Conservation (phyloP, 148 eudicot species). For the Nepenthes mirabilis region DNA sequence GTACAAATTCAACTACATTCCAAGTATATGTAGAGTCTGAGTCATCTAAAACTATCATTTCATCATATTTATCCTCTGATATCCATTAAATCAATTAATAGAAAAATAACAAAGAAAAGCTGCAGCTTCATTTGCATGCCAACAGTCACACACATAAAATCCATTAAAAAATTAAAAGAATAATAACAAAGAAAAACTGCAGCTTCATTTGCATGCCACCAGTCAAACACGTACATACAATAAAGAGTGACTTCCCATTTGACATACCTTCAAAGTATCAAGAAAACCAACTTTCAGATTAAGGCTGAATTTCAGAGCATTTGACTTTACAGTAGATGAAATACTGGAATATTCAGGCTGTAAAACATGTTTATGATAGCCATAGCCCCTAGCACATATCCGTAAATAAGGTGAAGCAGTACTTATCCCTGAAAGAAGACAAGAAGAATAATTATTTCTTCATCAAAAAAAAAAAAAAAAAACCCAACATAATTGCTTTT, state of each 20-base stretch:
- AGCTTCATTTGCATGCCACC: background rate
- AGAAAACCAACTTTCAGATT: constrained; percentile 21
- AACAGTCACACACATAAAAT: background rate
- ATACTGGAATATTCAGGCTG: constrained; percentile 2
- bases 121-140: background rate
- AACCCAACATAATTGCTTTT: too few relatives aligned
- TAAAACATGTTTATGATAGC: background rate
- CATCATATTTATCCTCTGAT: too few relatives aligned
- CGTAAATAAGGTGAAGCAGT: background rate
- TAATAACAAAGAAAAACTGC: background rate
- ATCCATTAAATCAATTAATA: too few relatives aligned
- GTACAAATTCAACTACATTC: too few relatives aligned
- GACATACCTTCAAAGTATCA: constrained; percentile 41
- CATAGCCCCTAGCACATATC: background rate
- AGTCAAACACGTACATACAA: background rate
- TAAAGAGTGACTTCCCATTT: background rate
- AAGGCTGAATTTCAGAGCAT: constrained; percentile 19
- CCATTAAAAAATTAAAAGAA: too few relatives aligned
- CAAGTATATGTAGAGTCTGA: too few relatives aligned
- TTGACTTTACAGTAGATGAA: constrained; percentile 15
- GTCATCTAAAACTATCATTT: too few relatives aligned
- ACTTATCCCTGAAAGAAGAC: background rate
- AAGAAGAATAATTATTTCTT: too few relatives aligned
- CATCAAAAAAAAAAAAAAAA: too few relatives aligned
- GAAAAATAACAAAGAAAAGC: too few relatives aligned